Base-by-base conservation (phyloP, 345 rosid species). In the Ceriops tagal region DNA sequence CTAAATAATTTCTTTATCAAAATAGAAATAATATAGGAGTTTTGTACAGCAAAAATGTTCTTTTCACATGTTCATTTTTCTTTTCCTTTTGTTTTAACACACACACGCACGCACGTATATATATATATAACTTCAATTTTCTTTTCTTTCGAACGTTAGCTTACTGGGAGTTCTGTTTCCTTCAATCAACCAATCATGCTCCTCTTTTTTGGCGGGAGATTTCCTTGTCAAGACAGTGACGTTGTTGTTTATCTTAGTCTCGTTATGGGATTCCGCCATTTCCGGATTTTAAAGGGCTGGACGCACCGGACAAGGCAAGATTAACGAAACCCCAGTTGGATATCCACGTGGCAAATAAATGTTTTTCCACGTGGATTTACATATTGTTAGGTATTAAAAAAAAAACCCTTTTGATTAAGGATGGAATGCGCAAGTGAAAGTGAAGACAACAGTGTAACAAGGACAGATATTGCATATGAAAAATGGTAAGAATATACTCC, bases 181-280 rank as follows among this genome's bases (percentile, higher is more conserved):
- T 26, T 20, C 24, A 61, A 57, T 78, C 52, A 60, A 55, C 27
- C 3, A 19, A 22, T 31, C 56, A 53, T 64, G 5, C 27, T 52
- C 31, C 27, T 26, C 53, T 2, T 51, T 75, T 80, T 80, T 69
- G 84, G 87, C 85, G 87, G 87, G 87, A 83, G 69, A 79, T 71
- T 60, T 78, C 71, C 61, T 65, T 73, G 66, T 73, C 78, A 69
- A 66, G 75, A 78, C 64, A 76, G 68, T 55, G 77, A 77, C 74
- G 58, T 30, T 67, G 67, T 66, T 51, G 67, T 37, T 43, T 62
- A 27, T 62, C 21, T 7, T 58, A 30, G 52, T 6, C 31, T 31
- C 58, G 69, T 51, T 63, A 2, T n/a, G 27, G 72, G 70, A 46
- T n/a, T 69, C 78, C 75, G 66, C 71, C 56, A 11, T 53, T 71